Base-by-base conservation (phyloP, 805 yeast genomes). In the Ogataea methylovora region DNA sequence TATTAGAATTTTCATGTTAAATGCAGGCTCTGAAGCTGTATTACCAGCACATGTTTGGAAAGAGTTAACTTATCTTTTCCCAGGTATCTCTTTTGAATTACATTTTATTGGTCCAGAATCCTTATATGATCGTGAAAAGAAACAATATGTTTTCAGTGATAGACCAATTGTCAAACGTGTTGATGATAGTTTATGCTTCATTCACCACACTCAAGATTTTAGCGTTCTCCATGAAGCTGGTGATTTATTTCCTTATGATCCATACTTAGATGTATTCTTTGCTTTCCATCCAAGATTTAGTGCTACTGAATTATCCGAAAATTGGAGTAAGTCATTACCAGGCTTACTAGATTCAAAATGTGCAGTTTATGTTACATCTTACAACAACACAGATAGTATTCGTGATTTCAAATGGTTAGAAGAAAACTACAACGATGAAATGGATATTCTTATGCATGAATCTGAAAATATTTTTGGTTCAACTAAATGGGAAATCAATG, bases 231-330 rank as follows among this genome's bases (percentile, higher is more conserved):
- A 92, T 60, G 87, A 87, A 49, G 79, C 85, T 32, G 92, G 88
- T 49, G 97, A 90, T 61, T 84, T 92, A 57, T 85, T 86, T 78
- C 98, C 98, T 5, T 92, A 88, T 58, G 98, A 92, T 58, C 98
- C 99, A 29, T 92, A 90, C 59, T 71, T 85, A 54, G 98, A 92
- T 56, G 76, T 77, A 19, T 92, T 92, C 61, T 87, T 86, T 72
- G 69, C 84, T 34, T 92, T 90, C 82, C 97, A 90, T 57, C 97
- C 98, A 3, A 96, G 96, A 27, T 74, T 87, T 52, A 79, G 85
- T 14, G 82, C 92, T 7, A 83, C 84, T 11, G 95, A 85, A 50
- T 67, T 79, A 16, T 69, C 73, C 55, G 79, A 80, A 39, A 73
- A 76, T 51, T 90, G 97, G 97, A 73, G 73, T 43, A 81, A 84